A percentile compares a stretch with the other conserved stretches of the same genome.
phyloP scores from a whole-genome alignment of 2,329 filamentous ascomycete species.

The Fusarium oxysporum region DNA sequence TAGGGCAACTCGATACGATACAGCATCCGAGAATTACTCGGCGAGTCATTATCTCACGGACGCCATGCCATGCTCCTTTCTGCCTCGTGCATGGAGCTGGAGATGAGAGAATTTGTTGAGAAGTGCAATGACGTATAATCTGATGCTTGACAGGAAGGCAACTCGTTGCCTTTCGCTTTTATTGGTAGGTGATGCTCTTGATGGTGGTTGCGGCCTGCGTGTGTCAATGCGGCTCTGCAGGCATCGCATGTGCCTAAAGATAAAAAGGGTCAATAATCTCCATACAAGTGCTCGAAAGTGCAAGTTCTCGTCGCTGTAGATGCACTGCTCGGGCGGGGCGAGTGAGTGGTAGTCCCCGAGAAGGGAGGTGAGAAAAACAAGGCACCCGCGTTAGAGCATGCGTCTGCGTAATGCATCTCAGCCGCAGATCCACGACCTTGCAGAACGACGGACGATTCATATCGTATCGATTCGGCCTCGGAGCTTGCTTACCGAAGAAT shows the following conservation, averaged over 20 bases:
- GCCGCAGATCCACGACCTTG: neutral
- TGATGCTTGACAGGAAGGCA: neutral
- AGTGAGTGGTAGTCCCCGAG: neutral
- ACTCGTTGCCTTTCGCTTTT: neutral
- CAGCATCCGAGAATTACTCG: neutral
- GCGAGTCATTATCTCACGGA: neutral
- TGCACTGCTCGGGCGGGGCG: neutral
- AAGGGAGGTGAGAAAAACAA: neutral
- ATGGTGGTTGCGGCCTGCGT: neutral
- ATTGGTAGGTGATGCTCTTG: neutral
- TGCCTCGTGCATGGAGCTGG: neutral
- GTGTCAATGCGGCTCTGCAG: neutral
- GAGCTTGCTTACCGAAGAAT: neutral
- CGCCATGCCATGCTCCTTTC: neutral
- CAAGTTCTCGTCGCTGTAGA: neutral
- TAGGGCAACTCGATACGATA: constrained; percentile 1
- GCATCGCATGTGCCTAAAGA: neutral
- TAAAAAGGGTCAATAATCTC: neutral
- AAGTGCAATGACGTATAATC: neutral
- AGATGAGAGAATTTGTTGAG: neutral
- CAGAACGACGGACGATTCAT: neutral
- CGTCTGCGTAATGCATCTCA: neutral
- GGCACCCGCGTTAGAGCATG: neutral
- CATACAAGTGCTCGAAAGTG: neutral
- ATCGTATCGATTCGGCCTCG: neutral